Evolutionary conservation across 495 filamentous ascomycete species (phyloP).

Genomic region (Penicillium pancosmium): DNA sequence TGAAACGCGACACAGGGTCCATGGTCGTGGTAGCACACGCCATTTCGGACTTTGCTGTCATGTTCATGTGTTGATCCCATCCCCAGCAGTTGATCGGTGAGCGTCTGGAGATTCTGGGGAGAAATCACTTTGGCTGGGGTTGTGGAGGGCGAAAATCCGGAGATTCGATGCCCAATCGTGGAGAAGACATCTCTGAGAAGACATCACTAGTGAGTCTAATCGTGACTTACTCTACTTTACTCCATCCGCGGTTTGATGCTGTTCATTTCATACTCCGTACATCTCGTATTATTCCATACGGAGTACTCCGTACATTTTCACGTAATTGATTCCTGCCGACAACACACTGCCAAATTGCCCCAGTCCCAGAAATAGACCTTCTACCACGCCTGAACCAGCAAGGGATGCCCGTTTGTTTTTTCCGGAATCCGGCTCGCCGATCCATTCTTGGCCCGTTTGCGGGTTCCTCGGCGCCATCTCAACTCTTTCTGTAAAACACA

Average conservation of each 20-base stretch:
- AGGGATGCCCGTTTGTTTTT: constrained; percentile 6
- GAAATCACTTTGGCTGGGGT: background rate
- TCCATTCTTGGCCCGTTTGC: constrained; percentile 12
- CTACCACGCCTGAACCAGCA: background rate
- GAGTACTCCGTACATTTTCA: too few species aligned
- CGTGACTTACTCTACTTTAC: too few species aligned
- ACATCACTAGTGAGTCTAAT: background rate
- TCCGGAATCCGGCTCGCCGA: constrained; percentile 23
- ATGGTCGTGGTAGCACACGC: background rate
- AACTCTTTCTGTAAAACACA: background rate
- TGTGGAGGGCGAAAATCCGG: constrained; percentile 8
- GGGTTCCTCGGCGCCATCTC: background rate
- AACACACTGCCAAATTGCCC: constrained; percentile 2
- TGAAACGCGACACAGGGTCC: background rate
- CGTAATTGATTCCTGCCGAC: background rate
- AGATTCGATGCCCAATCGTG: constrained; percentile 3
- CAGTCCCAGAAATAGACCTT: background rate
- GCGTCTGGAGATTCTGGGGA: constrained; percentile 1
- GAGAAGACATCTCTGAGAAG: background rate
- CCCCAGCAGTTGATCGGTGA: background rate
- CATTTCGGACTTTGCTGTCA: too few species aligned
- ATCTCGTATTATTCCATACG: too few species aligned
- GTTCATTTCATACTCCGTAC: too few species aligned
- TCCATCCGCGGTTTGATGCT: too few species aligned
- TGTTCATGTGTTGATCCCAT: background rate